Evolutionary conservation across 345 rosid genomes (phyloP), one percentile per base, ranked within the genome.

Genomic region (Mallotus nudiflorus): DNA sequence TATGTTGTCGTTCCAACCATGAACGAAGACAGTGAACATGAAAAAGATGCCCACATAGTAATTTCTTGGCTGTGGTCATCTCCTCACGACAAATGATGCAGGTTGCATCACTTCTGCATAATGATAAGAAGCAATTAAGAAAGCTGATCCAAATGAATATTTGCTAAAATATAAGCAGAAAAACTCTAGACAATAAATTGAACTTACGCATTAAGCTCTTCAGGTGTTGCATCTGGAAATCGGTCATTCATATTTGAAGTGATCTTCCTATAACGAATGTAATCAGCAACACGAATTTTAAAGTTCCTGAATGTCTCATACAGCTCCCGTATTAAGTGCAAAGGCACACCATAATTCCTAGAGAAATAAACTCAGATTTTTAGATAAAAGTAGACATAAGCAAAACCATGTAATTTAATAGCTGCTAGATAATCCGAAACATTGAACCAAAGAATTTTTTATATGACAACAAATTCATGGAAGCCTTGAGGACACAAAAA

Each of bases 11-110:
- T 85, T 94, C 97, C 68, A 94, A 81, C 98, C 98, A 94, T 24
- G 96, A 94, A 9, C 98, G 95, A 19, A 94, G 97, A 77, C 98
- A 94, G 70, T 94, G 95, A 28, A 94, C 95, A 75, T 91, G 98
- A 69, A 94, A 94, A 59, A 94, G 86, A 85, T 91, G 98, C 48
- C 98, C 98, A 76, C 98, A 94, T 25, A 87, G 68, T 77, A 94
- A 81, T 76, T 94, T 94, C 83, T 94, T 94, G 13, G 97, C 98
- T 28, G 87, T 75, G 37, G 87, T 91, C 98, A 91, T 94, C 91
- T 94, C 98, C 81, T 94, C 98, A 65, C 97, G 98, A 70, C 98
- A 91, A 53, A 94, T 89, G 73, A 94, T 94, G 78, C 98, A 94
- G 33, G 98, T 94, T 50, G 88, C 92, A 46, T 94, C 98, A 73